phyloP scores from a whole-genome alignment of 768 basidiomycete genomes.

The Pisolithus sp. region DNA sequence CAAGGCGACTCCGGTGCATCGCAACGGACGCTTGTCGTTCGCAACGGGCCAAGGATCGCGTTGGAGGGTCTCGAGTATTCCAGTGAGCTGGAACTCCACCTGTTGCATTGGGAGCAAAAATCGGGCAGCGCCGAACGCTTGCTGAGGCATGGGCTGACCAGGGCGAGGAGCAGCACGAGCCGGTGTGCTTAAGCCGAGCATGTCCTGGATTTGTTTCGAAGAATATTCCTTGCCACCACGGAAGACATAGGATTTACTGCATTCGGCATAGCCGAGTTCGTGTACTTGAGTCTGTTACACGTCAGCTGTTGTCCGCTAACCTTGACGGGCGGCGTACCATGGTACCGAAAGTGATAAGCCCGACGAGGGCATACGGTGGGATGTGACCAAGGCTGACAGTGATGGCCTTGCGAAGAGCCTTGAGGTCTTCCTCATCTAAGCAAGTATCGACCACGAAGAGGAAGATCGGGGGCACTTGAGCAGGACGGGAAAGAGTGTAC shows the following conservation, averaged over 20 bases:
- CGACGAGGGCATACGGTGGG: conserved; percentile 91
- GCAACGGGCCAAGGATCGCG: conserved; percentile 98
- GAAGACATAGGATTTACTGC: conserved; percentile 98
- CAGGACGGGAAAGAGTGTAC: conserved; percentile 92
- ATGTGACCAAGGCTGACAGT: conserved; percentile 90
- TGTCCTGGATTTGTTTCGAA: conserved; percentile 95
- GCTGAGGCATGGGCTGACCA: conserved; percentile 74
- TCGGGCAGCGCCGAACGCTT: conserved; percentile 77
- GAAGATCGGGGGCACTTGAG: conserved; percentile 92
- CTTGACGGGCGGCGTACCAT: conserved; percentile 55
- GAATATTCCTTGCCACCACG: conserved; percentile 95
- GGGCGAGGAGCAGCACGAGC: conserved; percentile 82
- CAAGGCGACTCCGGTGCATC: conserved; percentile 93
- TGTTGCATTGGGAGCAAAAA: conserved; percentile 91
- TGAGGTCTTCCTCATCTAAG: conserved; percentile 91
- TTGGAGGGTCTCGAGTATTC: conserved; percentile 79
- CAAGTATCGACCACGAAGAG: conserved; percentile 97
- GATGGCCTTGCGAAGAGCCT: conserved; percentile 90
- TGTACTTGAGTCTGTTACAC: conserved; percentile 86
- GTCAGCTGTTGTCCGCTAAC: background rate
- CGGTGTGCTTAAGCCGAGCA: conserved; percentile 77
- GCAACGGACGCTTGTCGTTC: conserved; percentile 84
- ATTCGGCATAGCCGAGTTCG: conserved; percentile 93
- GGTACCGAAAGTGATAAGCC: conserved; percentile 93
- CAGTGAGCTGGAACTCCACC: conserved; percentile 93